Conservation (phyloP, 179 eudicot genomes). For the Corrigiola litoralis region DNA sequence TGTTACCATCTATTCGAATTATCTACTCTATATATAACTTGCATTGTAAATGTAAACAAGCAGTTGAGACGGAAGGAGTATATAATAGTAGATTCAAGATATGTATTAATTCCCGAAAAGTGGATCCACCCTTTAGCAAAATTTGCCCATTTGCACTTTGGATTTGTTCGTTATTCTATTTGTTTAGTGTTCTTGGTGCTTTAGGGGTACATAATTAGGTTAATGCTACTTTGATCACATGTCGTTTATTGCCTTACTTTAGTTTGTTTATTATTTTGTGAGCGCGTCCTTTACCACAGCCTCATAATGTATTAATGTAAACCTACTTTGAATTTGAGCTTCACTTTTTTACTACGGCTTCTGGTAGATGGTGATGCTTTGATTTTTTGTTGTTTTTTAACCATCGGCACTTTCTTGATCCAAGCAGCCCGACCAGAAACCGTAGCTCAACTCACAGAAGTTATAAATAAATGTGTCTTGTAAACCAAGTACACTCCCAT, state of each 20-base stretch:
- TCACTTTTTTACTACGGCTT: background rate
- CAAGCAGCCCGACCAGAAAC: background rate
- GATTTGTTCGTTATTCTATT: background rate
- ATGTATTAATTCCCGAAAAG: conserved; percentile 2
- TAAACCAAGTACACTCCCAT: background rate
- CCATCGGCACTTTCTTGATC: background rate
- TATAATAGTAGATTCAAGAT: too few relatives aligned
- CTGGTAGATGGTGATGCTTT: conserved; percentile 1
- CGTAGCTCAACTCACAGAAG: background rate
- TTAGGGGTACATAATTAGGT: conserved; percentile 16
- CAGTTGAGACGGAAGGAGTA: too few relatives aligned
- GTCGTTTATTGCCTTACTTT: conserved; percentile 17
- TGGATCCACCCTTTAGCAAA: conserved; percentile 1
- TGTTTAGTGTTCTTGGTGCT: conserved; percentile 1
- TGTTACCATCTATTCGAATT: too few relatives aligned
- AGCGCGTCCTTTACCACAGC: background rate
- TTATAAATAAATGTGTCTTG: background rate
- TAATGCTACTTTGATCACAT: conserved; percentile 19
- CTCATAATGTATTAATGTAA: background rate
- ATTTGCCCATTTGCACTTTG: conserved; percentile 8
- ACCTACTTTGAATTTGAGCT: background rate
- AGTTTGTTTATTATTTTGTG: background rate
- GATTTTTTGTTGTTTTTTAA: too few relatives aligned
- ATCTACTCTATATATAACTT: too few relatives aligned
- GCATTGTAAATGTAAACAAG: too few relatives aligned